phyloP scores from a whole-genome alignment of 140 eudicot species.

The Stevia rebaudiana region DNA sequence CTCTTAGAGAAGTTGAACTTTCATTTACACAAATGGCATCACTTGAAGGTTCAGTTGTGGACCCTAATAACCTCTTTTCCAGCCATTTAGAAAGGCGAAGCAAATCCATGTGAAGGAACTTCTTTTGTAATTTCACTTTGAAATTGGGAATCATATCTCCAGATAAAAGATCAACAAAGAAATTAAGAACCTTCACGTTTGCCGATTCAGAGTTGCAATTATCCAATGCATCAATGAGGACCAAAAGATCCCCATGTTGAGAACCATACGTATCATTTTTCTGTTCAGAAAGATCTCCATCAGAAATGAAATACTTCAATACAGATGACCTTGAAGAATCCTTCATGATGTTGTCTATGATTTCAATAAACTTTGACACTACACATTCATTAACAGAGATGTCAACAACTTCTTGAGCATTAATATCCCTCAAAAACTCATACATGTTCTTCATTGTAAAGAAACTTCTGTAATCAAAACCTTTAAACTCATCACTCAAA shows the following conservation, averaged over 20 bases:
- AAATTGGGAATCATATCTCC: constrained; percentile 44
- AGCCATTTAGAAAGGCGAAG: constrained; percentile 70
- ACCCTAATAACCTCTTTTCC: constrained; percentile 75
- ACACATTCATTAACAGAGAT: constrained; percentile 47
- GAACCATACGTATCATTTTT: constrained; percentile 45
- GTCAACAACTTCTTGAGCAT: constrained; percentile 35
- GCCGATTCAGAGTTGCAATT: constrained; percentile 67
- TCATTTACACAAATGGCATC: constrained; percentile 43
- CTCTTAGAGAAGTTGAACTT: constrained; percentile 62
- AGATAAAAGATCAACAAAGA: constrained; percentile 65
- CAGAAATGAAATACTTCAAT: constrained; percentile 51
- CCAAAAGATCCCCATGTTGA: constrained; percentile 62
- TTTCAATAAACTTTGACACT: constrained; percentile 52
- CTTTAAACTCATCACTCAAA: constrained; percentile 45
- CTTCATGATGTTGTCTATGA: constrained; percentile 40
- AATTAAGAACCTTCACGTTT: constrained; percentile 71
- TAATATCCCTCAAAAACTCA: constrained; percentile 41
- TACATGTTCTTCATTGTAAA: constrained; percentile 66
- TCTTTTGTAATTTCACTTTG: constrained; percentile 53
- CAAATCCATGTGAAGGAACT: constrained; percentile 63
- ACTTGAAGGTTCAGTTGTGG: constrained; percentile 35
- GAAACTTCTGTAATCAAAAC: constrained; percentile 57
- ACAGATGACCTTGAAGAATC: constrained; percentile 44
- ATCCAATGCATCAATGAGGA: constrained; percentile 64
- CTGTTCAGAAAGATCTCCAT: constrained; percentile 40